A percentile compares a stretch with the other conserved stretches of the same genome.
Evolutionary conservation across 2,329 filamentous ascomycete genomes (phyloP).

Genomic region (Pyrenochaeta sp.): DNA sequence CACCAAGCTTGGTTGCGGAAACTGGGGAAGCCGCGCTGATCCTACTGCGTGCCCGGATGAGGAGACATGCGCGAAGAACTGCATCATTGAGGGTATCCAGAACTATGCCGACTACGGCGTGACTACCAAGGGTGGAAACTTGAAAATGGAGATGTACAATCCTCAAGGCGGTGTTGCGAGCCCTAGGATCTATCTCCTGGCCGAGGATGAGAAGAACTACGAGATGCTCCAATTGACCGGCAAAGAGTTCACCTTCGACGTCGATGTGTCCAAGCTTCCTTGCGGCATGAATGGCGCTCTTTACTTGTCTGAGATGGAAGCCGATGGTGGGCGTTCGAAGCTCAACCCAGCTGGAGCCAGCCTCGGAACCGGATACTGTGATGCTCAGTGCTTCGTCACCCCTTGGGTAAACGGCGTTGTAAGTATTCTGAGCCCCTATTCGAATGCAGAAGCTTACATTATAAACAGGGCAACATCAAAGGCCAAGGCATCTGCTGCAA

Average conservation of each 20-base stretch:
- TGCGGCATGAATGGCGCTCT: conserved; percentile 53
- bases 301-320: conserved; percentile 51
- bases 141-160: conserved; percentile 56
- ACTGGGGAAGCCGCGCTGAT: conserved; percentile 46
- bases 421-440: conserved; percentile 16
- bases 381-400: conserved; percentile 55
- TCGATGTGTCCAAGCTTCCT: conserved; percentile 62
- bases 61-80: conserved; percentile 61
- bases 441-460: conserved; percentile 48
- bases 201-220: conserved; percentile 65
- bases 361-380: conserved; percentile 67
- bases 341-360: conserved; percentile 61
- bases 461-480: conserved; percentile 51
- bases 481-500: conserved; percentile 60
- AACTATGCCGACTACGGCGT: conserved; percentile 64
- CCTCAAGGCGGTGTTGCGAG: conserved; percentile 47
- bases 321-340: conserved; percentile 42
- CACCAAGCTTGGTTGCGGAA: conserved; percentile 40
- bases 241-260: conserved; percentile 76
- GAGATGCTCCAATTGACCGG: conserved; percentile 70
- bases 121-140: conserved; percentile 56
- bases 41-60: conserved; percentile 57
- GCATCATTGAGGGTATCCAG: conserved; percentile 62
- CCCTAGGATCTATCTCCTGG: conserved; percentile 70
- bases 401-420: conserved; percentile 49